Conservation (phyloP, 1,284 basidiomycete species). For the Porodaedalea pini region DNA sequence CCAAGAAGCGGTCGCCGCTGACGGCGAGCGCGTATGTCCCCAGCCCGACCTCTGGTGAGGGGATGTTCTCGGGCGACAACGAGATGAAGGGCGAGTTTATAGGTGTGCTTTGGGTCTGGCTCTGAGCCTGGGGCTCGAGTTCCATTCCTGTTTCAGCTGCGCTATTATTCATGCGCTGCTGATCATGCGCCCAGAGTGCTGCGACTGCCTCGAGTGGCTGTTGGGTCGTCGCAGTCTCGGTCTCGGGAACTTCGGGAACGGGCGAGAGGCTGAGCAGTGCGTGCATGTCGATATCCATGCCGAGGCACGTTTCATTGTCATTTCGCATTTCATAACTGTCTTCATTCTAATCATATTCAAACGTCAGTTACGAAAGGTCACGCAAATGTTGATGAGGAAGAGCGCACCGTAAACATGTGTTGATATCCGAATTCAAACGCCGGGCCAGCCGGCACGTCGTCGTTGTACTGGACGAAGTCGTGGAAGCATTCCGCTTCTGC, state of each 20-base stretch:
- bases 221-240: background rate
- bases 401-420: background rate
- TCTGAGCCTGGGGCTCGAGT: background rate
- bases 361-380: background rate
- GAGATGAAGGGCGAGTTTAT: too few relatives aligned
- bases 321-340: background rate
- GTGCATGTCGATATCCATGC: constrained; percentile 3
- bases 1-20: background rate
- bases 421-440: background rate
- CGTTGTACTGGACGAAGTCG: background rate
- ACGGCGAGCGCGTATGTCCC: background rate
- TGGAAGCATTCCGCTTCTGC: background rate
- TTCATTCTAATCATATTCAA: background rate
- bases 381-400: background rate
- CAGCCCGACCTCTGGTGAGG: background rate
- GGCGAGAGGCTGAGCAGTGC: background rate
- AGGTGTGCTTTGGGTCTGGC: background rate
- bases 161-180: background rate
- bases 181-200: constrained; percentile 4
- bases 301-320: background rate
- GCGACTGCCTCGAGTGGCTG: constrained; percentile 8
- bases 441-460: background rate
- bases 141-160: background rate
- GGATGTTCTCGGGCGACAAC: too few relatives aligned
- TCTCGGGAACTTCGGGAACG: background rate